phyloP scores from a whole-genome alignment of 768 basidiomycete species.

The Chalciporus piperatus region DNA sequence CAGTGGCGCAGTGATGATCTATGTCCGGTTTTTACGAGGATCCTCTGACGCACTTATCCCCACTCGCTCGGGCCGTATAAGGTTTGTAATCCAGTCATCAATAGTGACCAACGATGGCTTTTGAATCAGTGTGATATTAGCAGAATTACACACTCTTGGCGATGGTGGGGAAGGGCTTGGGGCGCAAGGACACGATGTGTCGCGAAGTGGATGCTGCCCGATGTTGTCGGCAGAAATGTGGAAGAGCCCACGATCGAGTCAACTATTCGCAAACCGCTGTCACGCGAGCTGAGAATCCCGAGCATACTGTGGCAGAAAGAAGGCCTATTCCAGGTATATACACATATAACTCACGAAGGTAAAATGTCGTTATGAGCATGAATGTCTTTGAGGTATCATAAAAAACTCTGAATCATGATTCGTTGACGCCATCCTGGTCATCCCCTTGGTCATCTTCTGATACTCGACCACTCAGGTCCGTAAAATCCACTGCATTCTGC shows the following conservation, averaged over 20 bases:
- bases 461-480: constrained; percentile 19
- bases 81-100: too few species aligned
- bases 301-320: too few species aligned
- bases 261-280: too few species aligned
- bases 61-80: too few species aligned
- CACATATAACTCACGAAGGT: neutral
- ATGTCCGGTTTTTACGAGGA: too few species aligned
- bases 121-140: neutral
- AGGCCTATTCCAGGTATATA: neutral
- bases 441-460: neutral
- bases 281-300: too few species aligned
- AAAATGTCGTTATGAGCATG: neutral
- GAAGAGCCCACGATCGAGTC: too few species aligned
- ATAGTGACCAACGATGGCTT: too few species aligned
- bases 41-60: too few species aligned
- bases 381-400: neutral
- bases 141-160: neutral
- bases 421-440: neutral
- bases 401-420: neutral
- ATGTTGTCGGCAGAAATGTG: too few species aligned
- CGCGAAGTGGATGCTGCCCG: too few species aligned
- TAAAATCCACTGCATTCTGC: constrained; percentile 65
- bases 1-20: neutral
- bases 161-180: neutral
- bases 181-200: too few species aligned